These are phyloP conservation scores for Neofusicoccum sp. DNA, from an alignment of 2,329 filamentous ascomycete genomes.

Conservation along the genomic window DNA sequence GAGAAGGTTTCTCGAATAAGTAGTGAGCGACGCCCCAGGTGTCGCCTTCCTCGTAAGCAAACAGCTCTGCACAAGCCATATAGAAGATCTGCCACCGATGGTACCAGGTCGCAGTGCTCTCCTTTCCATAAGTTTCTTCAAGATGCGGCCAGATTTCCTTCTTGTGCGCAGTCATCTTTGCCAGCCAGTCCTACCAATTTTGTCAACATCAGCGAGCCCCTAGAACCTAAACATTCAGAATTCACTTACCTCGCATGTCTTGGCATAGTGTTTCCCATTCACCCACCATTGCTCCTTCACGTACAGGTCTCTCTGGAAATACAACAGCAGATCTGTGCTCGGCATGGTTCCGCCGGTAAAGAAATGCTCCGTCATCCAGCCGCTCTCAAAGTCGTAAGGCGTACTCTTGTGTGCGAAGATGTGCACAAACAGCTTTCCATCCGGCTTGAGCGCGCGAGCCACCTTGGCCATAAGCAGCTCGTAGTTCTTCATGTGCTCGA, in stretches of 20 bases:
- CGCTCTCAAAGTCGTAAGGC: slow-evolving; percentile 70
- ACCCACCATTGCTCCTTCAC: slow-evolving; percentile 71
- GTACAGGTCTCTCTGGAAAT: slow-evolving; percentile 65
- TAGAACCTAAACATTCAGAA: background rate
- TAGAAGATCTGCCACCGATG: slow-evolving; percentile 74
- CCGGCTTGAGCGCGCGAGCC: slow-evolving; percentile 59
- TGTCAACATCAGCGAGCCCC: background rate
- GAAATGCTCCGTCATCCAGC: slow-evolving; percentile 76
- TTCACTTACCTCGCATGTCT: slow-evolving; percentile 64
- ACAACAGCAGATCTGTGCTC: slow-evolving; percentile 66
- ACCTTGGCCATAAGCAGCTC: slow-evolving; percentile 68
- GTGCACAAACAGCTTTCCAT: slow-evolving; percentile 70
- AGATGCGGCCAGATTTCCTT: slow-evolving; percentile 65
- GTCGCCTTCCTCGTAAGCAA: slow-evolving; percentile 66
- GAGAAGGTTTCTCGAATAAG: slow-evolving; percentile 61
- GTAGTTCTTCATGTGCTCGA: slow-evolving; percentile 80
- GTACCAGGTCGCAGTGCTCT: slow-evolving; percentile 64
- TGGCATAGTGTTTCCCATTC: slow-evolving; percentile 67
- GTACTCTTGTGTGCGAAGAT: slow-evolving; percentile 66
- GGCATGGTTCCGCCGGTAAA: slow-evolving; percentile 76
- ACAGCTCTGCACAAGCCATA: slow-evolving; percentile 70
- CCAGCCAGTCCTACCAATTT: slow-evolving; percentile 1
- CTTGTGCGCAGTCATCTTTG: slow-evolving; percentile 58
- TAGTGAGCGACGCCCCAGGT: slow-evolving; percentile 70
- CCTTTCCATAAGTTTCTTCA: slow-evolving; percentile 65